phyloP scores from a whole-genome alignment of 2,329 filamentous ascomycete genomes.

The Massarina eburnea region DNA sequence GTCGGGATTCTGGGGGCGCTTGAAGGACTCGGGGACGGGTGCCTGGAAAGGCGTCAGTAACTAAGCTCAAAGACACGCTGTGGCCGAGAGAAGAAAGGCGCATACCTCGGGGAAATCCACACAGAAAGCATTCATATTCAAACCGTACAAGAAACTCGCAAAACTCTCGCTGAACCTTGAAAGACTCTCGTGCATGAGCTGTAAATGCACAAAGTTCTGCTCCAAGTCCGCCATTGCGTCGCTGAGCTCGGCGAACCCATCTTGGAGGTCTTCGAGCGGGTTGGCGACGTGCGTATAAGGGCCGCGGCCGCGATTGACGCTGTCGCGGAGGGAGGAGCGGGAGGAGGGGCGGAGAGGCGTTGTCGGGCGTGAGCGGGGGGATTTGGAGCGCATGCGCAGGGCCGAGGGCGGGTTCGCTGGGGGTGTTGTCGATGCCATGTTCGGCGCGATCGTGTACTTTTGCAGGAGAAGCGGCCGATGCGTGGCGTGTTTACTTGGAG shows the following conservation, averaged over 20 bases:
- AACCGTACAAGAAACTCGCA: conserved; percentile 87
- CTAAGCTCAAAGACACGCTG: no score
- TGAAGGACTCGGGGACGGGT: conserved; percentile 81
- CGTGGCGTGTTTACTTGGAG: no score
- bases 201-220: conserved; percentile 95
- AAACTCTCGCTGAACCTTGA: conserved; percentile 95
- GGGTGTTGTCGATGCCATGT: conserved; percentile 24
- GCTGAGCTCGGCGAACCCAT: conserved; percentile 87
- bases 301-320: conserved; percentile 36
- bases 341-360: conserved; percentile 91
- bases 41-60: conserved; percentile 63
- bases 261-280: conserved; percentile 81
- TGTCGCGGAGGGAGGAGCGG: conserved; percentile 77
- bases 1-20: conserved; percentile 38
- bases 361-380: conserved; percentile 70
- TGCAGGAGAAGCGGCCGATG: no score
- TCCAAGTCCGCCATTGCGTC: conserved; percentile 95
- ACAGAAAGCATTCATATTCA: conserved; percentile 99
- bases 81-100: no score
- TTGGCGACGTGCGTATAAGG: conserved; percentile 58
- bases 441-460: conserved; percentile 9
- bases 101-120: conserved; percentile 92
- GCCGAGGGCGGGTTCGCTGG: conserved; percentile 19
- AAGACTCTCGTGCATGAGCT: conserved; percentile 94
- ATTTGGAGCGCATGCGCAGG: conserved; percentile 61